These are phyloP conservation scores for Macadamia tetraphylla DNA, from an alignment of 164 flowering plant species.

Conservation along the genomic window DNA sequence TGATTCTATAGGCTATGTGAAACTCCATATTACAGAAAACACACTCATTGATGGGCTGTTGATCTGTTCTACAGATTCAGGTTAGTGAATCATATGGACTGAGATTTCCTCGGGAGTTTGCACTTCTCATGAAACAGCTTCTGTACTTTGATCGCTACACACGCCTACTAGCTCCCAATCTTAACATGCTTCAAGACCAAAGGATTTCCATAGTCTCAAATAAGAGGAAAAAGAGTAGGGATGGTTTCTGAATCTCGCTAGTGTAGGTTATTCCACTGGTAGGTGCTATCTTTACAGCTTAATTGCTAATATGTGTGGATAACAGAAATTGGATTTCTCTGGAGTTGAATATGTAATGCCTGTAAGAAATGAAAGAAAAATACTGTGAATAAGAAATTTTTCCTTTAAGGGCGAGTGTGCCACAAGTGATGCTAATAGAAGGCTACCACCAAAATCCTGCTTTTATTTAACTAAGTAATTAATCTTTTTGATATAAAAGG, in stretches of 20 bases:
- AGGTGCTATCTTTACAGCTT: conserved; percentile 12
- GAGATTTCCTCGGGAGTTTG: conserved; percentile 90
- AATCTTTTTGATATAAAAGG: too few species aligned
- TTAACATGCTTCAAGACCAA: conserved; percentile 93
- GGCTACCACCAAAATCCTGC: too few species aligned
- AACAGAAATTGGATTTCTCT: too few species aligned
- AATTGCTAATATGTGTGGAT: too few species aligned
- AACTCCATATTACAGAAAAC: too few species aligned
- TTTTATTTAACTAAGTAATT: too few species aligned
- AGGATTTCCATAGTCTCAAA: conserved; percentile 70
- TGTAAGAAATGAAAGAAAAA: too few species aligned
- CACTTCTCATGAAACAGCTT: conserved; percentile 92
- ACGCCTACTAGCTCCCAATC: conserved; percentile 75
- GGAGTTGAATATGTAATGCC: too few species aligned
- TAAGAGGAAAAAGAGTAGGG: conserved; percentile 26
- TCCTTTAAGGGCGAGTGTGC: too few species aligned
- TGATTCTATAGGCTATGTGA: too few species aligned
- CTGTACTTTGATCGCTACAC: conserved; percentile 94
- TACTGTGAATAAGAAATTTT: too few species aligned
- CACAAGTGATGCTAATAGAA: too few species aligned
- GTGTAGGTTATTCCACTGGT: not conserved
- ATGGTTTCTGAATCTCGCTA: not conserved
- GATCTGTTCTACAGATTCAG: conserved; percentile 46
- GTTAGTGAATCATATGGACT: conserved; percentile 94
- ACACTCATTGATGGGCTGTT: not conserved